Conservation (phyloP, 371 early-diverging fungal species). For the Circinella minor region DNA sequence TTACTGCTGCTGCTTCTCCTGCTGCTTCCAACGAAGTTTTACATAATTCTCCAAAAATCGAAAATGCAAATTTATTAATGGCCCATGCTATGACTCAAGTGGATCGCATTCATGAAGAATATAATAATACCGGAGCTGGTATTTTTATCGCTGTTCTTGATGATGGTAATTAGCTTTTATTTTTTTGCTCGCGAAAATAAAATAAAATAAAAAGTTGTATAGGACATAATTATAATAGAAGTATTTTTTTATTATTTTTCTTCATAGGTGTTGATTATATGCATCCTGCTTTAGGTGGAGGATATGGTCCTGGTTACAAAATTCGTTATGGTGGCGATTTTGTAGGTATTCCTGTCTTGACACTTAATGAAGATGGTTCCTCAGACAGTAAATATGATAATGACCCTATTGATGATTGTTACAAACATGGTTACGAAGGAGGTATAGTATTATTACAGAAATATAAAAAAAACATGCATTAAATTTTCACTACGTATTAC, state of each 20-base stretch:
- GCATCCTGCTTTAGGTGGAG: slow-evolving; percentile 77
- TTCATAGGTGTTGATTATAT: slow-evolving; percentile 65
- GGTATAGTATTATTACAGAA: background rate
- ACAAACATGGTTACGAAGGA: background rate
- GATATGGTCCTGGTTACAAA: slow-evolving; percentile 64
- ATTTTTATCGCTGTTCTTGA: slow-evolving; percentile 77
- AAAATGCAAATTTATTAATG: slow-evolving; percentile 15
- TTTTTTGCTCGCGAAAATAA: background rate
- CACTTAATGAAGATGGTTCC: slow-evolving; percentile 27
- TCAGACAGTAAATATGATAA: slow-evolving; percentile 21
- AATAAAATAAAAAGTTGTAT: too few species aligned
- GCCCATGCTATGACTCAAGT: slow-evolving; percentile 52
- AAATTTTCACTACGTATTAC: too few species aligned
- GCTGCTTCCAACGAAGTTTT: too few species aligned
- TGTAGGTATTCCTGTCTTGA: slow-evolving; percentile 44
- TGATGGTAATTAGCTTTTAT: slow-evolving; percentile 45
- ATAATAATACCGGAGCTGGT: slow-evolving; percentile 63
- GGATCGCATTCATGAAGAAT: slow-evolving; percentile 40
- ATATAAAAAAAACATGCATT: background rate
- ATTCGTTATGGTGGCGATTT: slow-evolving; percentile 68
- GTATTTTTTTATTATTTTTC: slow-evolving; percentile 27
- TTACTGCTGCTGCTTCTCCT: too few species aligned
- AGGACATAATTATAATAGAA: background rate
- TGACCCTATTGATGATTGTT: slow-evolving; percentile 50
- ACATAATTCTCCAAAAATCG: too few species aligned